These are phyloP conservation scores for Kwoniella newhampshirensis DNA, from an alignment of 768 basidiomycete species.

Conservation along the genomic window DNA sequence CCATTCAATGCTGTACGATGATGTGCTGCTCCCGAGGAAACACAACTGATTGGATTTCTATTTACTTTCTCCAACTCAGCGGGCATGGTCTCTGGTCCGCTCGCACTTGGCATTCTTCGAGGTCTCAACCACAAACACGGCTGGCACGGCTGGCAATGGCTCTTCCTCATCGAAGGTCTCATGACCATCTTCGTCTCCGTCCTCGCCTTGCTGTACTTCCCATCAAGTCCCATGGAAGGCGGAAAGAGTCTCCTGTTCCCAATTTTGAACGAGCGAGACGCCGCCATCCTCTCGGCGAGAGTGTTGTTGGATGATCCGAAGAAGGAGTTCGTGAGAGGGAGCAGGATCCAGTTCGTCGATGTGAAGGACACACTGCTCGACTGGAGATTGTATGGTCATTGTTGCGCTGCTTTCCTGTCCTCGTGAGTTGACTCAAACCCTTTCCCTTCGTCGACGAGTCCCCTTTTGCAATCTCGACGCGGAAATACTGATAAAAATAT, in stretches of 20 bases:
- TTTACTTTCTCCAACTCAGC: slow-evolving; percentile 4
- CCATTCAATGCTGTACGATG: too few species aligned
- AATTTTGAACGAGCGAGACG: slow-evolving; percentile 12
- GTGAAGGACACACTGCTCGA: slow-evolving; percentile 19
- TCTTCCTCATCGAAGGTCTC: slow-evolving; percentile 22
- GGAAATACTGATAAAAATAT: too few species aligned
- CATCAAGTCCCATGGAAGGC: slow-evolving; percentile 16
- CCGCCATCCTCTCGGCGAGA: slow-evolving; percentile 15
- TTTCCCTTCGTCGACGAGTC: neutral
- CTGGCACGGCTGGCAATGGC: slow-evolving; percentile 28
- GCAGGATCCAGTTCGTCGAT: slow-evolving; percentile 6
- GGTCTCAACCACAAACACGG: slow-evolving; percentile 13
- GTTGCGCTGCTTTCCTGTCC: slow-evolving; percentile 20
- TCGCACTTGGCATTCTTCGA: slow-evolving; percentile 21
- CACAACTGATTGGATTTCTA: neutral
- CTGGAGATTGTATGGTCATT: slow-evolving; percentile 23
- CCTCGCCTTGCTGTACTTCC: slow-evolving; percentile 22
- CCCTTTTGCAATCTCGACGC: neutral
- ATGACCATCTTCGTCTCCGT: slow-evolving; percentile 25
- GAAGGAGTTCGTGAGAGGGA: slow-evolving; percentile 5
- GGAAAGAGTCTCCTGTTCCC: slow-evolving; percentile 10
- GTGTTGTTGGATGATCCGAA: slow-evolving; percentile 18
- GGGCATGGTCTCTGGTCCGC: slow-evolving; percentile 21
- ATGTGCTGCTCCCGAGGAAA: too few species aligned
- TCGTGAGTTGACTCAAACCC: slow-evolving; percentile 14